Base-by-base conservation (phyloP, 2,329 filamentous ascomycete species). In the Diplodia seriata region DNA sequence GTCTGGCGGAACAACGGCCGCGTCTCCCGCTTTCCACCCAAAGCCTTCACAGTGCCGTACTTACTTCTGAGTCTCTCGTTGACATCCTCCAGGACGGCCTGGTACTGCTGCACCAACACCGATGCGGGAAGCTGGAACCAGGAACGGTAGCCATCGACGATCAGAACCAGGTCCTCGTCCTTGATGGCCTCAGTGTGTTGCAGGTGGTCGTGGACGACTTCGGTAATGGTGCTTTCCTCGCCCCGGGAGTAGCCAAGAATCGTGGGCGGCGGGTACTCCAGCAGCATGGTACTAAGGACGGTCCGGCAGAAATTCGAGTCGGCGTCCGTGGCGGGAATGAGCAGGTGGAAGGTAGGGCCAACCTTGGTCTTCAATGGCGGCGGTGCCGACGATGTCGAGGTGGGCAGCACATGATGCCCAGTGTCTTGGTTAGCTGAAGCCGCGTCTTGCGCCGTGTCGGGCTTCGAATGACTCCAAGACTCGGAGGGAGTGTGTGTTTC, bases 41-140 rank as follows among this genome's bases (percentile, higher is more conserved):
- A 51, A 15, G 69, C 66, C n/a, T 73, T 69, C 4, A 68, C 11
- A 23, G 31, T 73, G 2, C 85, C 85, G 70, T 87, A 87, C 49
- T 81, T 82, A 62, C 81, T 76, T 43, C 79, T 77, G 51, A 90
- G 76, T 31, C 84, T 81, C 38, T 77, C 75, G 70, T 90, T 87
- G 33, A 84, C 85, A 62, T 82, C 81, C n/a, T 81, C 78, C 20
- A 85, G 74, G 18, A 87, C 78, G 15, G 81, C 78, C 70, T 88
- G 85, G 75, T 90, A 91, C 53, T 89, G 84, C 70, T 85, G 79
- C 31, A 91, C 83, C 70, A 91, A 78, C 23, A 90, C 81, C 51
- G 89, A 85, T 2, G 87, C 84, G 0, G 88, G 87, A 2, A 91
- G 79, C 74, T 91, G 89, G 69, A 90, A 87, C 79, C 88, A 87